These are phyloP conservation scores for Uronychia setigera DNA, from an alignment of 73 alveolate genomes.

Conservation along the genomic window DNA sequence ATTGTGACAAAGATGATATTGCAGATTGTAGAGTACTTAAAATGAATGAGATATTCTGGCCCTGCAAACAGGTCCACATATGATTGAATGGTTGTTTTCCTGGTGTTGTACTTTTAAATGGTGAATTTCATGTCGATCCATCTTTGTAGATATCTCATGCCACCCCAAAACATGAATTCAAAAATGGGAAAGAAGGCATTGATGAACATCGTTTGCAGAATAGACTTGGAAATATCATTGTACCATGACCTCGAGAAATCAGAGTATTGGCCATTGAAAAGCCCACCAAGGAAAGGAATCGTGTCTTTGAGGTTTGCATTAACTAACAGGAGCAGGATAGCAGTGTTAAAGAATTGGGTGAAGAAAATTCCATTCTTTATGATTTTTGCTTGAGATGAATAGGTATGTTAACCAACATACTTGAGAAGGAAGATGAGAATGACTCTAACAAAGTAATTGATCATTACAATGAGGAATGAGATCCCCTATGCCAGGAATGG, in stretches of 20 bases:
- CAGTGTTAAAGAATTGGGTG: constrained; percentile 43
- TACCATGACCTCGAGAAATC: constrained; percentile 59
- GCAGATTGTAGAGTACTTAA: constrained; percentile 29
- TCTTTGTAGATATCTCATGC: constrained; percentile 39
- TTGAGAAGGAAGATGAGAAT: background rate
- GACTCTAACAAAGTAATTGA: background rate
- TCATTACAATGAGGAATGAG: background rate
- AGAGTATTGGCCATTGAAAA: constrained; percentile 46
- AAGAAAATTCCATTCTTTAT: constrained; percentile 23
- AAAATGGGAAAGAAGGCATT: constrained; percentile 48
- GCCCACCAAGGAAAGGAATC: background rate
- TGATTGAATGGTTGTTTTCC: constrained; percentile 42
- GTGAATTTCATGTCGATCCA: constrained; percentile 23
- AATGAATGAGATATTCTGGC: constrained; percentile 46
- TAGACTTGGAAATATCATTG: constrained; percentile 31
- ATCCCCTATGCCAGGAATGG: background rate
- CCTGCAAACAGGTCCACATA: constrained; percentile 39
- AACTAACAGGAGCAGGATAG: constrained; percentile 21
- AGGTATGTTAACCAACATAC: background rate
- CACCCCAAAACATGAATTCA: constrained; percentile 39
- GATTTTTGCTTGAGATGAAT: background rate
- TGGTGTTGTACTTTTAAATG: constrained; percentile 7
- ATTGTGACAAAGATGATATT: constrained; percentile 34
- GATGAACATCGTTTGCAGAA: constrained; percentile 46
- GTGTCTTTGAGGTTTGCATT: constrained; percentile 27